Evolutionary conservation across 2,329 filamentous ascomycete genomes (phyloP).

Genomic region (Aspergillus ustus): DNA sequence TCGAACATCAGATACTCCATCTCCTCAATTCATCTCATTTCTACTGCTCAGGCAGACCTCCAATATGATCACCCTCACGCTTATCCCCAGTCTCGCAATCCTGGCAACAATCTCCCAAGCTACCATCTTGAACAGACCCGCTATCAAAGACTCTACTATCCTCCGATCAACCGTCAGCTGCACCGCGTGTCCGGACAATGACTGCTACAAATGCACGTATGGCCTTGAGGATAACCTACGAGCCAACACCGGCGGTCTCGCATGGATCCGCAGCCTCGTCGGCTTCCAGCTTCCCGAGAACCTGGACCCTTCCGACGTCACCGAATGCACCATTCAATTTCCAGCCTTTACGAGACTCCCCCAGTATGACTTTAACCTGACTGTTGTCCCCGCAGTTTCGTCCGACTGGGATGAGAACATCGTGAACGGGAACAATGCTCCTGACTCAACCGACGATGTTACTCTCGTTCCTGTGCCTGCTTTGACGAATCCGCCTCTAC

Average conservation of each 20-base stretch:
- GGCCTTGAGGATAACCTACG: conserved; percentile 12
- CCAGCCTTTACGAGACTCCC: conserved; percentile 16
- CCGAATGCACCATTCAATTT: conserved; percentile 21
- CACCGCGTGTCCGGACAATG: conserved; percentile 13
- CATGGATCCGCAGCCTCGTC: conserved; percentile 17
- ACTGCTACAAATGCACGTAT: conserved; percentile 22
- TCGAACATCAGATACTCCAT: background rate
- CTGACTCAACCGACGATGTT: conserved; percentile 1
- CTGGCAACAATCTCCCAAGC: conserved; percentile 5
- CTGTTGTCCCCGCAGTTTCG: conserved; percentile 10
- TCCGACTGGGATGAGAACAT: conserved; percentile 21
- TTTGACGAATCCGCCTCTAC: conserved; percentile 5
- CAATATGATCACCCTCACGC: background rate
- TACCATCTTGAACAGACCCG: conserved; percentile 6
- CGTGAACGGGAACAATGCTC: conserved; percentile 18
- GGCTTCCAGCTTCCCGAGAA: conserved; percentile 17
- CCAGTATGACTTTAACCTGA: conserved; percentile 15
- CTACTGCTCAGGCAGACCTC: background rate
- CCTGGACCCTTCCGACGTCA: conserved; percentile 4
- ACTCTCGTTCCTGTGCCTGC: conserved; percentile 1
- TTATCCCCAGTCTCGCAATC: conserved; percentile 3
- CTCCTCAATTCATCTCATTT: background rate
- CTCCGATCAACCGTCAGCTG: conserved; percentile 19
- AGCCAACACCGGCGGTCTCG: conserved; percentile 17
- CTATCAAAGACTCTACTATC: conserved; percentile 24